Conservation (phyloP, 768 basidiomycete genomes). For the Tricholoma sp. region DNA sequence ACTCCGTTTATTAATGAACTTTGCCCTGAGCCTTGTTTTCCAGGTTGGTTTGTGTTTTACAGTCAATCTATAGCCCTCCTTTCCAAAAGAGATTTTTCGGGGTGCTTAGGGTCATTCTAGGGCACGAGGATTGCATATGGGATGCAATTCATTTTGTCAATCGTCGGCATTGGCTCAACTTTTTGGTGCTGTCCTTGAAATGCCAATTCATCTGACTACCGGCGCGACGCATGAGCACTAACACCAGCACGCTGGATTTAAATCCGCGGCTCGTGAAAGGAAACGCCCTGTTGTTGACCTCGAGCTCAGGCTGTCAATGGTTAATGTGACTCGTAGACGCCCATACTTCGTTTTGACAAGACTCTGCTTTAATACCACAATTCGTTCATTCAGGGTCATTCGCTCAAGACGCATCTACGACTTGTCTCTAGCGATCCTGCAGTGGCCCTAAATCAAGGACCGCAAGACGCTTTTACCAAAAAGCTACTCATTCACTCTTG, state of each 20-base stretch:
- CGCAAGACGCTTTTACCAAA: not conserved
- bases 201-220: not conserved
- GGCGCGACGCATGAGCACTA: not conserved
- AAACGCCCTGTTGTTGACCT: not conserved
- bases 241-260: no score
- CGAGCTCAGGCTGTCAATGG: no score
- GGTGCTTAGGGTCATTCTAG: constrained; percentile 2
- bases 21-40: not conserved
- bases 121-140: not conserved
- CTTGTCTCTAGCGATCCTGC: not conserved
- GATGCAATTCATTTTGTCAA: not conserved
- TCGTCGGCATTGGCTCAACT: not conserved
- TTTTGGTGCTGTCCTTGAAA: not conserved
- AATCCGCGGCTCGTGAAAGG: not conserved
- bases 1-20: not conserved
- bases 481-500: not conserved
- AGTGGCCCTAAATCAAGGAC: not conserved
- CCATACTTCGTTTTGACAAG: not conserved
- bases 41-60: not conserved
- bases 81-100: not conserved
- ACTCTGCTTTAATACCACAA: not conserved
- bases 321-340: not conserved
- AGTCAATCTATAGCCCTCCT: not conserved
- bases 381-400: not conserved
- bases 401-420: not conserved